Conservation (phyloP, 2,329 filamentous ascomycete species). For the Hypoxylon sp. region DNA sequence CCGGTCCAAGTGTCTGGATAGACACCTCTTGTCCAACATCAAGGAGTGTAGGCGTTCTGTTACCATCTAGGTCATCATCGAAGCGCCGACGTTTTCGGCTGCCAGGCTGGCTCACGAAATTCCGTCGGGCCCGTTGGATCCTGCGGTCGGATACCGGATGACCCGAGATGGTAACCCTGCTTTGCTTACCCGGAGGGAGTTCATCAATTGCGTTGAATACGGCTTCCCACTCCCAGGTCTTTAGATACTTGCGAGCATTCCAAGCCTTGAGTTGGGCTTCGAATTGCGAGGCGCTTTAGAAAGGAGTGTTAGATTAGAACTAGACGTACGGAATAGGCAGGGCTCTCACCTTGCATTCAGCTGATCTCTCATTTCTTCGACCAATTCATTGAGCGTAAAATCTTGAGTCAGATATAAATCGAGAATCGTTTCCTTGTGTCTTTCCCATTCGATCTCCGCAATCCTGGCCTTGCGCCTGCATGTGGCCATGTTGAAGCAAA, state of each 20-base stretch:
- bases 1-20: not conserved
- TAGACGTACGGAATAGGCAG: not conserved
- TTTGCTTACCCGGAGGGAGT: not conserved
- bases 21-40: not conserved
- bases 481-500: not conserved
- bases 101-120: not conserved
- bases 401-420: not conserved
- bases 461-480: not conserved
- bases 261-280: slow-evolving; percentile 23
- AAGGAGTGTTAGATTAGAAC: not conserved
- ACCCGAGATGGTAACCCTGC: slow-evolving; percentile 9
- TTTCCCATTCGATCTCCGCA: not conserved
- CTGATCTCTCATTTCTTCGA: not conserved
- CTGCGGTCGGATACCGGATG: not conserved
- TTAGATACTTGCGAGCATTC: slow-evolving; percentile 20
- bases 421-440: slow-evolving; percentile 5
- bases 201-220: slow-evolving; percentile 11
- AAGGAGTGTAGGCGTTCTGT: not conserved
- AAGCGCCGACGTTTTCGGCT: not conserved
- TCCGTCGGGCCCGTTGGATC: slow-evolving; percentile 9
- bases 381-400: not conserved
- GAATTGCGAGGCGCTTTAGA: slow-evolving; percentile 11
- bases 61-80: not conserved
- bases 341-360: slow-evolving; percentile 9
- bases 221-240: slow-evolving; percentile 2